Evolutionary conservation across 495 filamentous ascomycete species (phyloP), one percentile per base, ranked within the genome.

Genomic region (Annulohypoxylon nitens): DNA sequence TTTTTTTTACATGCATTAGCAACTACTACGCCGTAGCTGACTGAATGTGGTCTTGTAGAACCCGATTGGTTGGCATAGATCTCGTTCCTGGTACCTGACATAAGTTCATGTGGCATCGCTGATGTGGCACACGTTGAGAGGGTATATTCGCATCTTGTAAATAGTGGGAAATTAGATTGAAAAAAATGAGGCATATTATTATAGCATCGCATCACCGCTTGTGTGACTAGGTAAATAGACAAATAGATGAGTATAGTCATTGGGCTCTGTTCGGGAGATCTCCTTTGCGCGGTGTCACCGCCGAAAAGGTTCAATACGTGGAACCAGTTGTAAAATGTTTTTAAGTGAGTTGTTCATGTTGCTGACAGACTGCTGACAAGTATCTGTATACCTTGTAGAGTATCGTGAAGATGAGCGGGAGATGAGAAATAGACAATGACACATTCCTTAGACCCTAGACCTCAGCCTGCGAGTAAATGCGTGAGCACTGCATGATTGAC

Each of bases 81-180:
- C 58, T 63, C 53, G 77, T 76, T 74, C 75, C 78, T 78, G 79
- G 79, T 81, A 78, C 80, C 79, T 81, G 80, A 78, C 76, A 78
- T 78, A 41, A 67, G 16, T 48, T 65, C 75, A 75, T 75, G 74
- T 76, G 78, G 55, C 65, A 68, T 69, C 51, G 59, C 50, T 73
- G 69, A 74, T 74, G 74, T 77, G 78, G 70, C 74, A 64, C 36
- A 25, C 75, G 51, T 57, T 79, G 65, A 78, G 73, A 80, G 78
- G 78, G 64, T 69, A 50, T 61, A 64, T 37, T 64, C 37, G 53
- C 9, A 26, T 30, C 36, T 57, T 63, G 48, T 33, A 66, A 41
- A 69, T 33, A 37, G 50, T 62, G 48, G 26, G 33, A 34, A 20
- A 34, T 61, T 45, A 61, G 23, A 67, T 60, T 37, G 57, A 64